These are phyloP conservation scores for Yarrowia sp. DNA, from an alignment of 805 yeast species.

Conservation along the genomic window DNA sequence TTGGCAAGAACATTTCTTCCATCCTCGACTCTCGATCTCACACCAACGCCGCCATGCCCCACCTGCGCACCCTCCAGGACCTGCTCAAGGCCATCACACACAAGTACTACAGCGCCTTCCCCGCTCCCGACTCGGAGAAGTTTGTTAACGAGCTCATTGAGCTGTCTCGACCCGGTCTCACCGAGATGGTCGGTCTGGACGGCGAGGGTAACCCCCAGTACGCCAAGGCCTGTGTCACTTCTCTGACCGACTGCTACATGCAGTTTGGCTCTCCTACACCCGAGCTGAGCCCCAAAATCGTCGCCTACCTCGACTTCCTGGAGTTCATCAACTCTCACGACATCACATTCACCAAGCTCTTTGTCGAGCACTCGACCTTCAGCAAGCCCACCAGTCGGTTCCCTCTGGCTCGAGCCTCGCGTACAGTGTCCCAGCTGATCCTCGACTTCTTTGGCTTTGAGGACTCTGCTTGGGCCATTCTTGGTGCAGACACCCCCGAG, in stretches of 20 bases:
- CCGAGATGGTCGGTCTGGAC: constrained; percentile 30
- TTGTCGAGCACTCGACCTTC: constrained; percentile 34
- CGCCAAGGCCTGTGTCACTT: constrained; percentile 32
- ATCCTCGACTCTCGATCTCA: constrained; percentile 31
- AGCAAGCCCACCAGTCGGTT: constrained; percentile 30
- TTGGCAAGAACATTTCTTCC: constrained; percentile 31
- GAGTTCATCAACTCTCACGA: constrained; percentile 32
- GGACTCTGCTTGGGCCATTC: constrained; percentile 19
- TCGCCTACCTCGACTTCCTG: constrained; percentile 33
- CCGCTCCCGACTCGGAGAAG: constrained; percentile 26
- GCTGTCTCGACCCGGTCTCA: constrained; percentile 27
- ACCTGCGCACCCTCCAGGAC: constrained; percentile 33
- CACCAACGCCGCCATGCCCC: constrained; percentile 31
- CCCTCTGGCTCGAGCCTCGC: constrained; percentile 33
- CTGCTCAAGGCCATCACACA: constrained; percentile 32
- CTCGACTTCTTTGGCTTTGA: constrained; percentile 18
- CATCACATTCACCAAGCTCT: constrained; percentile 31
- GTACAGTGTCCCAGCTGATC: constrained; percentile 31
- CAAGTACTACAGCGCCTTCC: constrained; percentile 27
- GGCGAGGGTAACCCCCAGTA: constrained; percentile 12
- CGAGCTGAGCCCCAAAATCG: constrained; percentile 29
- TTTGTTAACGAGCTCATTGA: constrained; percentile 28
- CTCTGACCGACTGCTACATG: constrained; percentile 19
- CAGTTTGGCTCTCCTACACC: neutral
- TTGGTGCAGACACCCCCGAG: neutral